Percentiles rank a stretch among this genome's conserved stretches.
These are phyloP conservation scores for Pseudogymnoascus sp. DNA, from an alignment of 2,329 filamentous ascomycete species.

Conservation along the genomic window DNA sequence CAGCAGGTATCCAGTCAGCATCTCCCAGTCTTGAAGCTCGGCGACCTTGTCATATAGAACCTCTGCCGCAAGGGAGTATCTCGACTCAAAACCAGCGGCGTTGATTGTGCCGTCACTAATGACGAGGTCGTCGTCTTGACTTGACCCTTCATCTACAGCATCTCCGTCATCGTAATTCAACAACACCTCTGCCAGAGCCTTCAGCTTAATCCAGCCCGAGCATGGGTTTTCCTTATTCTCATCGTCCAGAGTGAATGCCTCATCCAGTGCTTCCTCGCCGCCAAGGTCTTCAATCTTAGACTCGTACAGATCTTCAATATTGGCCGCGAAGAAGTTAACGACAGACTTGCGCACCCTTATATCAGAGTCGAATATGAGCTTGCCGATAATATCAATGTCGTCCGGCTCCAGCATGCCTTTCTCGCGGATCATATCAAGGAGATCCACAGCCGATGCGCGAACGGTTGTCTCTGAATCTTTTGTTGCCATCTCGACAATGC, in stretches of 20 bases:
- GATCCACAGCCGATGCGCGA: constrained; percentile 70
- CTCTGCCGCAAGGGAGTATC: constrained; percentile 80
- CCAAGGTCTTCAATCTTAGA: constrained; percentile 77
- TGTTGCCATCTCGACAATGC: constrained; percentile 88
- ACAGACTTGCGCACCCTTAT: constrained; percentile 80
- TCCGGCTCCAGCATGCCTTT: constrained; percentile 83
- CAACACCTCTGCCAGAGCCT: constrained; percentile 80
- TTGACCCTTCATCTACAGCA: constrained; percentile 44
- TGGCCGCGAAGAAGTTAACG: constrained; percentile 82
- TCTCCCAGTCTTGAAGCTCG: constrained; percentile 81
- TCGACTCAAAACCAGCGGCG: constrained; percentile 64
- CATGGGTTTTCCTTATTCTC: constrained; percentile 72
- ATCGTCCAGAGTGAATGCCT: constrained; percentile 63
- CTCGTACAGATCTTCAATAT: constrained; percentile 75
- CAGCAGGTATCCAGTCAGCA: constrained; percentile 80
- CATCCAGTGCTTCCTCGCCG: constrained; percentile 69
- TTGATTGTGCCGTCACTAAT: constrained; percentile 43
- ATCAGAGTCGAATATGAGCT: constrained; percentile 84
- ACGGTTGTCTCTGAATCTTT: constrained; percentile 77
- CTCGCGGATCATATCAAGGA: constrained; percentile 75
- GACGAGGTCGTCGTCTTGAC: constrained; percentile 45
- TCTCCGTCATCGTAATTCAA: constrained; percentile 72
- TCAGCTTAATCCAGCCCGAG: constrained; percentile 83
- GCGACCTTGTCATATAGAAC: constrained; percentile 76
- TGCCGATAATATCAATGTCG: constrained; percentile 83